These are phyloP conservation scores for Pyrus pyrifolia DNA, from an alignment of 306 rosid species.

Conservation along the genomic window DNA sequence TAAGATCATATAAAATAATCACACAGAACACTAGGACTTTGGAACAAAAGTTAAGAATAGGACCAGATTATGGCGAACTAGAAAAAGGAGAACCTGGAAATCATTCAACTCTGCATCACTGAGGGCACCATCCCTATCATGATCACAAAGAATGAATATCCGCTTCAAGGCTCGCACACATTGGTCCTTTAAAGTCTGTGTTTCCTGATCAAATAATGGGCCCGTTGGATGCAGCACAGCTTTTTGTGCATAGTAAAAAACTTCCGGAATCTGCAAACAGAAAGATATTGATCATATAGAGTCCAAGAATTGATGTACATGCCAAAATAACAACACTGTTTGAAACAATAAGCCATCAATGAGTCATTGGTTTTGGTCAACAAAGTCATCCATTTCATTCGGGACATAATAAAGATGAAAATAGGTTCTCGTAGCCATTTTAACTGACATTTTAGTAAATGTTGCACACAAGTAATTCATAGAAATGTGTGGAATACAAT, in stretches of 20 bases:
- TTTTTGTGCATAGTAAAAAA: constrained; percentile 95
- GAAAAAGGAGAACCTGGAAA: constrained; percentile 35
- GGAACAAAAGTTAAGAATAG: background rate
- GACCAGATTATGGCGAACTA: background rate
- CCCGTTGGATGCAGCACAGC: constrained; percentile 98
- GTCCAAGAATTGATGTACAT: background rate
- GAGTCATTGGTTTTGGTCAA: background rate
- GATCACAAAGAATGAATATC: constrained; percentile 90
- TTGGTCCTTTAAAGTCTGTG: constrained; percentile 89
- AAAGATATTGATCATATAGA: background rate
- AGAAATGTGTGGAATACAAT: background rate
- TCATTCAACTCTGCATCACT: constrained; percentile 55
- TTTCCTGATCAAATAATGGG: constrained; percentile 93
- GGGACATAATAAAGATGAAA: constrained; percentile 7
- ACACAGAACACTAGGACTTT: background rate
- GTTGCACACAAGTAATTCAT: background rate
- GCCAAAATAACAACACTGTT: constrained; percentile 2
- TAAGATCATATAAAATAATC: background rate
- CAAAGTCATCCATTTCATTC: background rate
- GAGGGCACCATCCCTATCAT: constrained; percentile 87
- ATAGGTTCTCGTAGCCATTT: background rate
- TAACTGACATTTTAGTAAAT: background rate
- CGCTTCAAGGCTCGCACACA: constrained; percentile 93
- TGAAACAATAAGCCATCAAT: background rate
- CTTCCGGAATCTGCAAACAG: constrained; percentile 78